Percentiles rank a stretch among this genome's conserved stretches.
phyloP scores from a whole-genome alignment of 1,284 basidiomycete genomes.

The Dichomitus squalens region DNA sequence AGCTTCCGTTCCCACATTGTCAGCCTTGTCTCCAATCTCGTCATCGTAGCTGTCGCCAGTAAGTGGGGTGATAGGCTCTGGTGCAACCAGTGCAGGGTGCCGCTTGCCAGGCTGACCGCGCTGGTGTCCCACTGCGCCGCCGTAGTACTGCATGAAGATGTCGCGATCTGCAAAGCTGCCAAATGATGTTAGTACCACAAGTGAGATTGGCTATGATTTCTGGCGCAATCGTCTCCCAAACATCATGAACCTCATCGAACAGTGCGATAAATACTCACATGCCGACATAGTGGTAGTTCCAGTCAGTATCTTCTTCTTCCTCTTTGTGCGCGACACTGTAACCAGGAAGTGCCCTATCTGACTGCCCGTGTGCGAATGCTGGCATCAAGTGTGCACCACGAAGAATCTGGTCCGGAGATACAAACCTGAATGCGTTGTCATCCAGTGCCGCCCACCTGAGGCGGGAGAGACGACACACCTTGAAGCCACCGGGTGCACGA shows the following conservation, averaged over 20 bases:
- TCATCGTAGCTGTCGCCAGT: neutral
- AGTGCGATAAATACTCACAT: neutral
- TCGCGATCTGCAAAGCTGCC: conserved; percentile 8
- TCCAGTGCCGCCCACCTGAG: neutral
- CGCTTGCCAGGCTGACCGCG: neutral
- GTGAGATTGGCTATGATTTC: too few species aligned
- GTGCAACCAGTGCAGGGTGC: neutral
- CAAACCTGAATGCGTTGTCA: neutral
- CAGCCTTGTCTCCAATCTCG: too few species aligned
- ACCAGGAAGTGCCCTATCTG: neutral
- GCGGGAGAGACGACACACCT: neutral
- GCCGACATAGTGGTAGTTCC: neutral
- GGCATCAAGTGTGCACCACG: conserved; percentile 10
- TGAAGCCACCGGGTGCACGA: neutral
- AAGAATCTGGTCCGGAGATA: neutral
- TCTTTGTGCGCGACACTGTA: neutral
- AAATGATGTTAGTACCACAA: too few species aligned
- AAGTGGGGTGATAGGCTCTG: neutral
- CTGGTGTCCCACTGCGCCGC: conserved; percentile 5
- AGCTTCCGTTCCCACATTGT: too few species aligned
- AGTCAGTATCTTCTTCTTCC: neutral
- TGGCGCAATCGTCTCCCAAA: too few species aligned
- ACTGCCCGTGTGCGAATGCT: neutral
- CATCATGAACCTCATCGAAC: too few species aligned
- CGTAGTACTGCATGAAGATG: conserved; percentile 7